Base-by-base conservation (phyloP, 1,284 basidiomycete species). In the Athelia sp. region DNA sequence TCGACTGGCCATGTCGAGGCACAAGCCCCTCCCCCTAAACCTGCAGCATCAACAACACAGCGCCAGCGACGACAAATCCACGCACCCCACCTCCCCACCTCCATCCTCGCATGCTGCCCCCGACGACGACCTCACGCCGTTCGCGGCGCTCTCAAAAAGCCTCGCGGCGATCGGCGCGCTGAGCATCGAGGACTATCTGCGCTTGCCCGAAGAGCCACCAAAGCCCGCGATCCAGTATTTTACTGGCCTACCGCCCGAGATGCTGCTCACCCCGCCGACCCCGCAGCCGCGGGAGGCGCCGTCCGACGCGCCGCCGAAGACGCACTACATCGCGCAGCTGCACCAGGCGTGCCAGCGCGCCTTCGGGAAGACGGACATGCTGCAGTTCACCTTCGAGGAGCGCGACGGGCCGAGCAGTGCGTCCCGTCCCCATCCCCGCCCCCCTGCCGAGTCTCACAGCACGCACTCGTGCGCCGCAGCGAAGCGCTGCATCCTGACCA, bases 401-500 rank as follows among this genome's bases (percentile, higher is more conserved):
- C 69, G 72, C 34, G 48, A 53, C 2, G 56, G 59, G 8, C 57
- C 61, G 6, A 58, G 56, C 23, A 64, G 76, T 74, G 51, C 50
- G 67, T 48, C 21, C 4, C 34, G 45, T 36, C 48, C 18, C 32
- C 6, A 35, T 50, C 32, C 29, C 36, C 43, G 4, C 13, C 26
- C 26, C 26, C 4, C 4, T 29, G 26, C 26, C n/a, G n/a, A 29
- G 4, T 19, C 10, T 35, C 43, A 26, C 21, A 15, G 24, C 10
- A 18, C 23, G 29, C 46, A 10, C 43, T 21, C 49, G 23, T 24
- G 15, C 47, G 19, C 46, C 17, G 13, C 58, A 84, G 81, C 59
- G 49, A 80, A 76, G 56, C 73, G 75, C 47, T 83, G 81, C 56
- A 77, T 79, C 46, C 59, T 84, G 35, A 81, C 78, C 1, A 75